A percentile compares a stretch with the other conserved stretches of the same genome.
Conservation (phyloP, 1,139 yeast genomes). For the Candida anutae region DNA sequence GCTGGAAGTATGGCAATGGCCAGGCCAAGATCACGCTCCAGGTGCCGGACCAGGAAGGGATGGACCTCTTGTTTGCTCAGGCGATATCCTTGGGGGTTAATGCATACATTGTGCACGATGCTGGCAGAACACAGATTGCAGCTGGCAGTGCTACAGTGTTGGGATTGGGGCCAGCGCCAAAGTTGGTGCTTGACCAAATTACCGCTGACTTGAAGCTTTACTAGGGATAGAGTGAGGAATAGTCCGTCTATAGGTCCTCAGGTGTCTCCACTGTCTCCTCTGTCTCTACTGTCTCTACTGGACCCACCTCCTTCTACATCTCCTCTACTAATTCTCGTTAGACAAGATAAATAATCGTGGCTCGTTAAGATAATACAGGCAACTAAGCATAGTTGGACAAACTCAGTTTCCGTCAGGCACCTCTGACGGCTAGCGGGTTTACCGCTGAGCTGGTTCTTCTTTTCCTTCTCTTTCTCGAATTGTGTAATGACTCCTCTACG, state of each 20-base stretch:
- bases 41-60: constrained; percentile 63
- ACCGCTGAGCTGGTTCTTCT: constrained; percentile 40
- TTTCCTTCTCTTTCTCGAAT: constrained; percentile 24
- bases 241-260: too few relatives aligned
- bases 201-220: constrained; percentile 75
- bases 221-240: too few relatives aligned
- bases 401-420: constrained; percentile 6
- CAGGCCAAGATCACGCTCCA: constrained; percentile 95
- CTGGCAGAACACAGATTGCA: constrained; percentile 93
- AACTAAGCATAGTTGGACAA: too few relatives aligned
- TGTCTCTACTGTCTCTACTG: too few relatives aligned
- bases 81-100: constrained; percentile 78
- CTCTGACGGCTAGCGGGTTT: constrained; percentile 30
- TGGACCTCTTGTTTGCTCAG: constrained; percentile 70
- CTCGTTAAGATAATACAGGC: too few relatives aligned
- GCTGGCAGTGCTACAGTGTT: constrained; percentile 93
- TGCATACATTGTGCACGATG: constrained; percentile 81
- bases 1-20: constrained; percentile 76
- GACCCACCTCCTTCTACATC: too few relatives aligned
- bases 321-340: too few relatives aligned
- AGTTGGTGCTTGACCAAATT: constrained; percentile 65
- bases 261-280: too few relatives aligned
- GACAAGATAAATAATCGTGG: too few relatives aligned
- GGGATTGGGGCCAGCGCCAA: constrained; percentile 98
- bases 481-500: constrained; percentile 25